These are phyloP conservation scores for Fusarium sp. DNA, from an alignment of 2,329 filamentous ascomycete genomes.

Conservation along the genomic window DNA sequence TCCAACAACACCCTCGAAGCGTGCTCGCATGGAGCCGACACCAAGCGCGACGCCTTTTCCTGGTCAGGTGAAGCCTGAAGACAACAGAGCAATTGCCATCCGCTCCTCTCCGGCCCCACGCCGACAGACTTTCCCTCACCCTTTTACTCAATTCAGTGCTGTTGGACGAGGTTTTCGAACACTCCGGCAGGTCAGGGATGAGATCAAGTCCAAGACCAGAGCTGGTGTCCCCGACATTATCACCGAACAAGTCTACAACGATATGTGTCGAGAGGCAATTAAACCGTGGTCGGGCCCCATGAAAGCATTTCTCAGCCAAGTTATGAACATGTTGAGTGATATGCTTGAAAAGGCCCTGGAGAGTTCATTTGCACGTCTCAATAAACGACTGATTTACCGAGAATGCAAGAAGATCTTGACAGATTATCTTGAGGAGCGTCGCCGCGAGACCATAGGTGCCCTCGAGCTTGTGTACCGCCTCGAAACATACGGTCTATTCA, in stretches of 20 bases:
- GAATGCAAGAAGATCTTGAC: conserved; percentile 58
- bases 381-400: conserved; percentile 62
- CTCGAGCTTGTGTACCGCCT: conserved; percentile 61
- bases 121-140: conserved; percentile 44
- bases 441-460: conserved; percentile 50
- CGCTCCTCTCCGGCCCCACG: conserved; percentile 23
- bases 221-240: conserved; percentile 69
- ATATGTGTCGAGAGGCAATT: conserved; percentile 67
- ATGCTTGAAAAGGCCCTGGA: conserved; percentile 61
- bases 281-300: conserved; percentile 67
- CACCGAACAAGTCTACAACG: conserved; percentile 69
- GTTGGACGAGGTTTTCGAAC: conserved; percentile 58
- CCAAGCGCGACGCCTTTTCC: conserved; percentile 19
- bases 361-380: conserved; percentile 58
- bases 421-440: conserved; percentile 57
- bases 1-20: conserved; percentile 51
- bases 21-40: conserved; percentile 42
- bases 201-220: conserved; percentile 65
- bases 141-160: conserved; percentile 55
- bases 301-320: conserved; percentile 58
- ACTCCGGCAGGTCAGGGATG: conserved; percentile 62
- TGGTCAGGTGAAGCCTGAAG: conserved; percentile 53
- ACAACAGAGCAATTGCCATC: conserved; percentile 45
- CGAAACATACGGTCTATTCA: conserved; percentile 67
- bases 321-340: conserved; percentile 59